Base-by-base conservation (phyloP, 805 yeast genomes). In the Metschnikowia koreensis region DNA sequence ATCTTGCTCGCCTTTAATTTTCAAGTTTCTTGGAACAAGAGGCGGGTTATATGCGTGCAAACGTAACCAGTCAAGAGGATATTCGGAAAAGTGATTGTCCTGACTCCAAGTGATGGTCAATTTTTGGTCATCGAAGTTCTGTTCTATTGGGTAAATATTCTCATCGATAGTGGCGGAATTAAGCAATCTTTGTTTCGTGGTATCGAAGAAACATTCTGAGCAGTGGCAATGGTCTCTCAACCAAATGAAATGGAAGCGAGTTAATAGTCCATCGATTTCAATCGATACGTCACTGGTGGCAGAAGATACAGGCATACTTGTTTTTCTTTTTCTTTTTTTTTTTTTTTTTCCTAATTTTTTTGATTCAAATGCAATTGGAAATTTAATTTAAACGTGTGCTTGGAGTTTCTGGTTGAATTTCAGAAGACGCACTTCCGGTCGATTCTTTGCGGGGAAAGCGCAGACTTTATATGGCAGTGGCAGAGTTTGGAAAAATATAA, bases 201-300 rank as follows among this genome's bases (percentile, higher is more conserved):
- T 60, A 3, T 75, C 66, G 60, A 78, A 83, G 65, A 74, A 82
- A 64, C 87, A 83, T 29, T 71, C 56, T 10, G 68, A 65, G 56
- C 87, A 84, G 54, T 77, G 85, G 58, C 89, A 84, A 58, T 79
- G 76, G 64, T 84, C 89, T 44, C 89, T 70, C 16, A 84, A 70
- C 89, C 89, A 84, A 43, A 84, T 73, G 61, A 77, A 52, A 50
- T 60, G 63, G 50, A 57, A 60, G 11, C 45, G 10, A 26, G 62
- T 55, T 26, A 36, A 6, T 29, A 27, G 16, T 17, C 54, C 56
- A 42, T 49, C 53, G 41, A 58, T 43, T 7, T 45, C 52, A 11
- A 59, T 38, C 7, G 54, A 33, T 40, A 57, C 36, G 22, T 48
- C 38, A 42, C 37, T 39, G 22, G 44, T 33, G 31, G 37, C 7